These are phyloP conservation scores for Cavenderia fasciculata DNA, from an alignment of 78 protist genomes.

Conservation along the genomic window DNA sequence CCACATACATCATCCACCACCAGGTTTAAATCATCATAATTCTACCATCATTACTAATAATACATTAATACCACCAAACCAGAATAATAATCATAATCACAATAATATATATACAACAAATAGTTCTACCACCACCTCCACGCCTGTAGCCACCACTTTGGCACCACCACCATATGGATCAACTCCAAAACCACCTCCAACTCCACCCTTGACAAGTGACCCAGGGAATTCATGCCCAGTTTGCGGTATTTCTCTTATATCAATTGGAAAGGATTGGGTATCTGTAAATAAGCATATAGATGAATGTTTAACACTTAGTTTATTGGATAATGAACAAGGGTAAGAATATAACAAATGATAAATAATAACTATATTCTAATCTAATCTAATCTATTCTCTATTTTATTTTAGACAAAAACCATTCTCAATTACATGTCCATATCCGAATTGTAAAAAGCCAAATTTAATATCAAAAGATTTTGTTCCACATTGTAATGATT, in stretches of 20 bases:
- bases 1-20: too few relatives aligned
- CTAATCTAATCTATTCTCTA: background rate
- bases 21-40: background rate
- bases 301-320: slow-evolving; percentile 61
- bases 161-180: background rate
- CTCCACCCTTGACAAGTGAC: slow-evolving; percentile 9
- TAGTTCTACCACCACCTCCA: background rate
- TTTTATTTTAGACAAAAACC: background rate
- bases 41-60: background rate
- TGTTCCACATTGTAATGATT: slow-evolving; percentile 57
- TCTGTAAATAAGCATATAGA: slow-evolving; percentile 67
- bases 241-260: slow-evolving; percentile 41
- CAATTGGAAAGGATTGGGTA: slow-evolving; percentile 50
- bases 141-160: background rate
- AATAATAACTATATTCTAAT: background rate
- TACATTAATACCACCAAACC: background rate
- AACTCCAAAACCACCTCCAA: slow-evolving; percentile 16
- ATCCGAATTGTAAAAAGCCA: slow-evolving; percentile 25
- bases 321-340: slow-evolving; percentile 63
- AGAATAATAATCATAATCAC: background rate
- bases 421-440: slow-evolving; percentile 35
- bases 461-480: slow-evolving; percentile 24
- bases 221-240: slow-evolving; percentile 53
- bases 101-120: background rate
- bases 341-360: background rate